Evolutionary conservation across 345 rosid species (phyloP).

Genomic region (Ailanthus altissimus): DNA sequence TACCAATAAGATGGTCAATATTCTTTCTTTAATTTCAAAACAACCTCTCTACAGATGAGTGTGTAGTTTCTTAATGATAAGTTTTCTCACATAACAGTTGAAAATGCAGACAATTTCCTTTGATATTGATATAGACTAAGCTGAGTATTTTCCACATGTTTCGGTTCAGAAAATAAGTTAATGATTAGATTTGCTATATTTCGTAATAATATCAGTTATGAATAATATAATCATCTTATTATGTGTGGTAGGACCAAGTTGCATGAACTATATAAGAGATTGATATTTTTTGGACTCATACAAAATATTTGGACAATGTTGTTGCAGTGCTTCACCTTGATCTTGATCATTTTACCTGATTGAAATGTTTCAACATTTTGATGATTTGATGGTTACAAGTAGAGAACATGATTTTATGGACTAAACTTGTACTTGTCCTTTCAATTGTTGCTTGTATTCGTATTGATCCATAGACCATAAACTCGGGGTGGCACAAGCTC

Average conservation of each 20-base stretch:
- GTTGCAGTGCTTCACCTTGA: neutral
- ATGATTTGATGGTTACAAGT: neutral
- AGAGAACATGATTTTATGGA: neutral
- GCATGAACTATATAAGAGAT: neutral
- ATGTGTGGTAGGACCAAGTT: neutral
- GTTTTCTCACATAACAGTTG: neutral
- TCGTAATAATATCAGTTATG: neutral
- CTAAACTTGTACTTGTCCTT: neutral
- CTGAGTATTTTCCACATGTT: neutral
- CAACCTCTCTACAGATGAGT: neutral
- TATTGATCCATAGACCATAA: neutral
- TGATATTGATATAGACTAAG: neutral
- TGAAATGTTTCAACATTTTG: neutral
- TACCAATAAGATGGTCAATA: neutral
- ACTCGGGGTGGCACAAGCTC: neutral
- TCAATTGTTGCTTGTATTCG: neutral
- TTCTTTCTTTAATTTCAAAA: neutral
- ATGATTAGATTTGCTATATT: neutral
- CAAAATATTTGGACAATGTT: neutral
- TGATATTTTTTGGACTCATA: neutral
- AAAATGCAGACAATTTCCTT: neutral
- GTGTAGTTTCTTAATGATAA: neutral
- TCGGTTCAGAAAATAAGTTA: neutral
- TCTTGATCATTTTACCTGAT: neutral
- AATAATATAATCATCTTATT: neutral